Evolutionary conservation across 805 yeast species (phyloP).

Genomic region (Monosporozyma aquatica): DNA sequence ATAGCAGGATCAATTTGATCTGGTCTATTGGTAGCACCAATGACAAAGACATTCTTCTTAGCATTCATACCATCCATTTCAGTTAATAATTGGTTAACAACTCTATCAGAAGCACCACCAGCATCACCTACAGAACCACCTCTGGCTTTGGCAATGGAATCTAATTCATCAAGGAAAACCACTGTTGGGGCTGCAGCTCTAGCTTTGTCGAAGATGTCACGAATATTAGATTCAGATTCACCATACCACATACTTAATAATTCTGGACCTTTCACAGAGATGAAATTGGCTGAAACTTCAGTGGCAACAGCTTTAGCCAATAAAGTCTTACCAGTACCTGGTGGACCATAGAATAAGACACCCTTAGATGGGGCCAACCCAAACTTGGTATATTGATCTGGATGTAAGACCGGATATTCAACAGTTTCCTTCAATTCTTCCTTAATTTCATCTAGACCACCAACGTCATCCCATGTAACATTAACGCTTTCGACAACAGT

Average conservation of each 20-base stretch:
- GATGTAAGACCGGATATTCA: constrained; percentile 97
- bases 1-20: constrained; percentile 99
- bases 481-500: constrained; percentile 98
- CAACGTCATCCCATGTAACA: constrained; percentile 99
- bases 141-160: constrained; percentile 96
- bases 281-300: constrained; percentile 96
- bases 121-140: constrained; percentile 94
- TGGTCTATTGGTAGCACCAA: constrained; percentile 99
- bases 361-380: constrained; percentile 98
- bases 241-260: constrained; percentile 97
- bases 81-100: constrained; percentile 91
- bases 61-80: constrained; percentile 99
- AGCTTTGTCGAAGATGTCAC: constrained; percentile 96
- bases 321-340: constrained; percentile 99
- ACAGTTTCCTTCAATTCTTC: constrained; percentile 97
- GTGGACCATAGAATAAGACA: constrained; percentile 97
- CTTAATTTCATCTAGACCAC: constrained; percentile 95
- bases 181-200: constrained; percentile 99
- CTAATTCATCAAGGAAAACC: constrained; percentile 95
- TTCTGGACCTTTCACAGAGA: constrained; percentile 51
- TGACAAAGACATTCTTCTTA: constrained; percentile 95
- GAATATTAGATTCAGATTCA: constrained; percentile 93
- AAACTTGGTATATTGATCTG: constrained; percentile 96
- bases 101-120: constrained; percentile 98
- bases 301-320: constrained; percentile 99